phyloP scores from a whole-genome alignment of 306 rosid genomes.

The Glycine soja region DNA sequence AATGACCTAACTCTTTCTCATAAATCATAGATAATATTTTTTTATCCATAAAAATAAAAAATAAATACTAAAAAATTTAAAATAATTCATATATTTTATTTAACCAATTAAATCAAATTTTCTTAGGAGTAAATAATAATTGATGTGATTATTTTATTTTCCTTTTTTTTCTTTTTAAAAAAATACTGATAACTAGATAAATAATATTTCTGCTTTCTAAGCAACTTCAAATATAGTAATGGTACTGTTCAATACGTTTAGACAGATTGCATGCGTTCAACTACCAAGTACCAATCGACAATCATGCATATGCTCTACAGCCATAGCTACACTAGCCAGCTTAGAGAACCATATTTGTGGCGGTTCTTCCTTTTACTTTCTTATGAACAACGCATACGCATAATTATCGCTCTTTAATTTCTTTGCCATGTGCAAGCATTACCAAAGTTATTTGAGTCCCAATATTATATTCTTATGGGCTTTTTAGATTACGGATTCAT shows the following conservation, averaged over 20 bases:
- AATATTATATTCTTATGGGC: conserved; percentile 18
- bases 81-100: too few species aligned
- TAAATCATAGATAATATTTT: background rate
- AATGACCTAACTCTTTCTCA: background rate
- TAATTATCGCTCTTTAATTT: background rate
- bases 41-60: too few species aligned
- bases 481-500: conserved; percentile 1
- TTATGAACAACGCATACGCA: conserved; percentile 23
- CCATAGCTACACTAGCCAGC: background rate
- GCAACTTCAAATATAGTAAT: conserved; percentile 7
- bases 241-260: conserved; percentile 27
- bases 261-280: conserved; percentile 46
- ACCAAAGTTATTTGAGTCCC: conserved; percentile 15
- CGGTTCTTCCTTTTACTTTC: conserved; percentile 5
- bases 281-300: conserved; percentile 48
- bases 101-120: too few species aligned
- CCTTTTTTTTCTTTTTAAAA: background rate
- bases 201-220: conserved; percentile 1
- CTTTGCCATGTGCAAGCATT: conserved; percentile 33
- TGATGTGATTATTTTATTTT: background rate
- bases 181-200: background rate
- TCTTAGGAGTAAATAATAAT: too few species aligned
- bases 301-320: conserved; percentile 43
- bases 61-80: too few species aligned
- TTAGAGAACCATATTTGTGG: conserved; percentile 14